phyloP scores from a whole-genome alignment of 371 early-diverging fungal species.

The Aphelidium insulamus region DNA sequence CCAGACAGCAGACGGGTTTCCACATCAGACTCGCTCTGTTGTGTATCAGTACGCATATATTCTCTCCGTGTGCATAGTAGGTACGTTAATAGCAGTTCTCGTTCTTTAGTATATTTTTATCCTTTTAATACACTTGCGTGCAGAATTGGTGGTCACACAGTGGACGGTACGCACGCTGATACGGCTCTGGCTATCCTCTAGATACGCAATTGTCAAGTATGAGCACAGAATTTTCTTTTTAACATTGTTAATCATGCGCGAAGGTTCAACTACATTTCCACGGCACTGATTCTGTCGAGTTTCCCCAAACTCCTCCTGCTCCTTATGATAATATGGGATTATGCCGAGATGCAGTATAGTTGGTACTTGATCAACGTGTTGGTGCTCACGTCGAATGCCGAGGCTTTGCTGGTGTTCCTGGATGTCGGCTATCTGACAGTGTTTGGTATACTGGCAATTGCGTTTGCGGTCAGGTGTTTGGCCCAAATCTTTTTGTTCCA shows the following conservation, averaged over 20 bases:
- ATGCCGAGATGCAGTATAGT: constrained; percentile 53
- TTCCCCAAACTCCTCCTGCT: constrained; percentile 76
- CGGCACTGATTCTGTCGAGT: constrained; percentile 58
- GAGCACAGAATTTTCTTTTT: background rate
- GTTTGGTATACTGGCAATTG: constrained; percentile 19
- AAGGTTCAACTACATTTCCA: constrained; percentile 39
- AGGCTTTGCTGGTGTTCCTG: constrained; percentile 44
- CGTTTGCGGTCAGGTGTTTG: constrained; percentile 15
- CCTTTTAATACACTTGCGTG: no score
- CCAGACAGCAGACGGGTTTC: constrained; percentile 20
- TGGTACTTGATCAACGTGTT: constrained; percentile 51
- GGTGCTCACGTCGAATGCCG: constrained; percentile 58
- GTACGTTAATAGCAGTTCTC: constrained; percentile 22
- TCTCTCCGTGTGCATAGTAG: constrained; percentile 41
- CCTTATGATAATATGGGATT: constrained; percentile 86
- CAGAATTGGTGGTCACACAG: no score
- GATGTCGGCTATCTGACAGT: constrained; percentile 20
- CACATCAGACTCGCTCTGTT: constrained; percentile 23
- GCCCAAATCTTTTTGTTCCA: constrained; percentile 24
- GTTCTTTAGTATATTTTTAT: no score
- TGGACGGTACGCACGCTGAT: constrained; percentile 13
- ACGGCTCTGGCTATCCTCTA: constrained; percentile 8
- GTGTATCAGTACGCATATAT: constrained; percentile 58
- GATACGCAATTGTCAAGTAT: constrained; percentile 9
- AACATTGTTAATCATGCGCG: background rate